Base-by-base conservation (phyloP, 768 basidiomycete genomes). In the Flagelloscypha sp. region DNA sequence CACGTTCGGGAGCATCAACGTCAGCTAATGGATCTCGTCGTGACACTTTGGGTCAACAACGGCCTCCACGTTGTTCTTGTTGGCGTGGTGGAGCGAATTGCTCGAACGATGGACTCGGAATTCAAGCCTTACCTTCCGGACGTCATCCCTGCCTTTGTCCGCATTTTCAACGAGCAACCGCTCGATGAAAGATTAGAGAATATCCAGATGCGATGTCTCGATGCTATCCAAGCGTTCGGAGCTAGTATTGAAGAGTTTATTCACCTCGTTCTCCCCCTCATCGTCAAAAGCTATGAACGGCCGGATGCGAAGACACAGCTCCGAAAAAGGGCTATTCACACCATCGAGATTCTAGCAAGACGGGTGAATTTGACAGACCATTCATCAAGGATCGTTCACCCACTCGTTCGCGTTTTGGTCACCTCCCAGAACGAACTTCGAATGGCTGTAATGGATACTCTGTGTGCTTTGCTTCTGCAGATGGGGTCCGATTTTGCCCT, bases 281-380 rank as follows among this genome's bases (percentile, higher is more conserved):
- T 78, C 42, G 65, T 78, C 20, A 60, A 64, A 46, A 68, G 70
- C 7, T 74, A 72, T 47, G 77, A 79, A 44, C 61, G 68, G 15
- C 52, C 62, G 4, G 68, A 70, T 33, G 65, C 62, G 2, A 54
- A 64, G 4, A 55, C 59, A n/a, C 40, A 57, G 7, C 54, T 79
- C 11, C 65, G 74, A 16, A 69, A 70, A 45, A 62, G 68, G 24
- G 74, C 75, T 4, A 60, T 79, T 23, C 58, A 65, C 34, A 73
- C 72, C 6, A 69, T 77, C 27, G 75, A 70, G 21, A 68, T 70
- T 13, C 59, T 79, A 12, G 74, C 73, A 18, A 56, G 68, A 23
- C 65, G 74, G 40, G 73, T 79, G 39, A 77, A 78, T 56, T 78
- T 79, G 46, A 71, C 70, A 2, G 76, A 79, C 43, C 75, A 78